Conservation (phyloP, 495 filamentous ascomycete species). For the Xylaria palmicola region DNA sequence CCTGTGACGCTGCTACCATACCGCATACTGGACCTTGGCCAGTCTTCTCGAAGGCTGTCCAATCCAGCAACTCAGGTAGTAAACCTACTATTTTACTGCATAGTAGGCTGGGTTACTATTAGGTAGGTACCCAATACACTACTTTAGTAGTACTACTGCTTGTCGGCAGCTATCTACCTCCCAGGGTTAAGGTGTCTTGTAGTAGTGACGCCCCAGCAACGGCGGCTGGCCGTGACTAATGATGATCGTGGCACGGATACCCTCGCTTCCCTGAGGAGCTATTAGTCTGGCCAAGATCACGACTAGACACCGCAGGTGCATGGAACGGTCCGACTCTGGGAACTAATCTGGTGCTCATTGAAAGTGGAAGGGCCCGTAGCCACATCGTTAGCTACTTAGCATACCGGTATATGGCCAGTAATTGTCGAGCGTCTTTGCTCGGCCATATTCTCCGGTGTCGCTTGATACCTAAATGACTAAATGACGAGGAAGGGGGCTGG, state of each 20-base stretch:
- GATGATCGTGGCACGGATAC: background rate
- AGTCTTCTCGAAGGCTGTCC: constrained; percentile 19
- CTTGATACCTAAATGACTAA: constrained; percentile 13
- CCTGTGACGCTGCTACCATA: constrained; percentile 26
- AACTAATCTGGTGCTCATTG: background rate
- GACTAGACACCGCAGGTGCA: background rate
- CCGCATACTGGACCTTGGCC: constrained; percentile 14
- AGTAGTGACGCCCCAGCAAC: too few relatives aligned
- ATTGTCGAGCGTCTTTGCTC: background rate
- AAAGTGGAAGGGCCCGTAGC: background rate
- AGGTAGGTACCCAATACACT: constrained; percentile 7
- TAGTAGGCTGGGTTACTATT: background rate
- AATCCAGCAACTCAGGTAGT: constrained; percentile 8
- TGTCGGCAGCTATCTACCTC: too few relatives aligned
- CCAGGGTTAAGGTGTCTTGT: too few relatives aligned
- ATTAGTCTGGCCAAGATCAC: constrained; percentile 4
- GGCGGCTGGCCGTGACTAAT: background rate
- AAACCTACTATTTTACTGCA: background rate
- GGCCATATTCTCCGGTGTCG: constrained; percentile 13
- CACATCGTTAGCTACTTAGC: background rate
- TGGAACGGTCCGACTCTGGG: constrained; percentile 10
- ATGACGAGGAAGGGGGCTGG: background rate
- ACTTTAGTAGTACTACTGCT: too few relatives aligned
- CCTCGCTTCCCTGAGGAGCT: constrained; percentile 5
- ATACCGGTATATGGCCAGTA: too few relatives aligned